phyloP scores from a whole-genome alignment of 257 asterid genomes.

The Solanum chaucha region DNA sequence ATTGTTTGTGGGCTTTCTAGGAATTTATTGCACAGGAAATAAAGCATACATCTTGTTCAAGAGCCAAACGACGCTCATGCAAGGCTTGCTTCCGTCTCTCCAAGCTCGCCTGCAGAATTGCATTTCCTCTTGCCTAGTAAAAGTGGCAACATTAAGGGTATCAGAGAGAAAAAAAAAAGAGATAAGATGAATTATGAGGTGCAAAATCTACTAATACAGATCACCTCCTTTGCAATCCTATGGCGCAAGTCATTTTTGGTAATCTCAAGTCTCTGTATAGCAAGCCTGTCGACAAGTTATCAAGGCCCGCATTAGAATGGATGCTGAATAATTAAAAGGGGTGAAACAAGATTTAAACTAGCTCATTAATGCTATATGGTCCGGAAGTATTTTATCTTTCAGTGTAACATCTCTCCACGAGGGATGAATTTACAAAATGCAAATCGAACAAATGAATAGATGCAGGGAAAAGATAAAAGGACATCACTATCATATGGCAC shows the following conservation, averaged over 20 bases:
- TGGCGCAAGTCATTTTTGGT: slow-evolving; percentile 87
- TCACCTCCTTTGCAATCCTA: slow-evolving; percentile 91
- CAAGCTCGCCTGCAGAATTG: slow-evolving; percentile 91
- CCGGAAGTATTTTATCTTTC: neutral
- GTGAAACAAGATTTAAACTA: neutral
- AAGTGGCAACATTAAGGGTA: neutral
- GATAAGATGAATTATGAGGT: neutral
- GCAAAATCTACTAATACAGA: slow-evolving; percentile 1
- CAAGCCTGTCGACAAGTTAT: slow-evolving; percentile 44
- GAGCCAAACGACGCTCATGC: slow-evolving; percentile 89
- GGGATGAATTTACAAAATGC: neutral
- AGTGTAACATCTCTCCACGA: neutral
- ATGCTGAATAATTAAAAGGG: neutral
- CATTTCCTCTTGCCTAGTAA: slow-evolving; percentile 81
- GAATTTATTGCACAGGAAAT: neutral
- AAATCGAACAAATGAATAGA: neutral
- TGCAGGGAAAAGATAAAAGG: neutral
- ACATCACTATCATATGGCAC: neutral
- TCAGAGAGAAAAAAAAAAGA: neutral
- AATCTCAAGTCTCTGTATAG: slow-evolving; percentile 85
- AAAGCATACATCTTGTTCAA: slow-evolving; percentile 82
- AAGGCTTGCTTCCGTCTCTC: slow-evolving; percentile 93
- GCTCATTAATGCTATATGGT: neutral
- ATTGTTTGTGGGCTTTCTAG: neutral
- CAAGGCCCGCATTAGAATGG: slow-evolving; percentile 8